These are phyloP conservation scores for Geotrichum restrictum DNA, from an alignment of 1,139 yeast genomes.

Conservation along the genomic window DNA sequence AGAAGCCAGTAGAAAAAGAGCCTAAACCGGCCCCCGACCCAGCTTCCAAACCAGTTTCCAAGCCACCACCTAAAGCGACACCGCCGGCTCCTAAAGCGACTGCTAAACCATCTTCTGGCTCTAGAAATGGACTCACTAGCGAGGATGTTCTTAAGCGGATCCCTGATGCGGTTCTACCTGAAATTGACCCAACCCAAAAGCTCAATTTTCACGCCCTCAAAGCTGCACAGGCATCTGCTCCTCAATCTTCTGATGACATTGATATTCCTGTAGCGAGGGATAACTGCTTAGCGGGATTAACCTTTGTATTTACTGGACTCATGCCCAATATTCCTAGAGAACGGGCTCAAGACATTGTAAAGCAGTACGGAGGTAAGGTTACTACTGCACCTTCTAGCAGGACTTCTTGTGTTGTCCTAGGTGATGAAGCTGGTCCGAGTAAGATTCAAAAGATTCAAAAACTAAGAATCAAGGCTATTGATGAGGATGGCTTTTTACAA, in stretches of 20 bases:
- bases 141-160: constrained; percentile 55
- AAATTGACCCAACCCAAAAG: constrained; percentile 49
- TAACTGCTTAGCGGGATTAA: constrained; percentile 78
- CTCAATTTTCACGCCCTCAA: constrained; percentile 51
- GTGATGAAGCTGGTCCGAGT: constrained; percentile 97
- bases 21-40: constrained; percentile 7
- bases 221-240: constrained; percentile 31
- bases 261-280: constrained; percentile 73
- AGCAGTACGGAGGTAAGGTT: constrained; percentile 89
- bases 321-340: constrained; percentile 76
- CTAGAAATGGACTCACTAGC: constrained; percentile 39
- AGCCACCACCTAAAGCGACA: constrained; percentile 15
- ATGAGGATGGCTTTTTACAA: constrained; percentile 79
- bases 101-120: constrained; percentile 14
- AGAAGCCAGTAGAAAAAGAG: neutral
- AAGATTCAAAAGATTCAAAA: constrained; percentile 77
- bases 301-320: constrained; percentile 90
- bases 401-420: constrained; percentile 85
- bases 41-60: constrained; percentile 1
- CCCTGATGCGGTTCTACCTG: constrained; percentile 68
- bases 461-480: constrained; percentile 71
- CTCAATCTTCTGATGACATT: constrained; percentile 29
- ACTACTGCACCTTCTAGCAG: constrained; percentile 81
- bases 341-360: constrained; percentile 70
- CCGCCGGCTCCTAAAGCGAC: constrained; percentile 19